Percentiles rank a stretch among this genome's conserved stretches.
These are phyloP conservation scores for Silene coronaria DNA, from an alignment of 179 eudicot species.

Conservation along the genomic window DNA sequence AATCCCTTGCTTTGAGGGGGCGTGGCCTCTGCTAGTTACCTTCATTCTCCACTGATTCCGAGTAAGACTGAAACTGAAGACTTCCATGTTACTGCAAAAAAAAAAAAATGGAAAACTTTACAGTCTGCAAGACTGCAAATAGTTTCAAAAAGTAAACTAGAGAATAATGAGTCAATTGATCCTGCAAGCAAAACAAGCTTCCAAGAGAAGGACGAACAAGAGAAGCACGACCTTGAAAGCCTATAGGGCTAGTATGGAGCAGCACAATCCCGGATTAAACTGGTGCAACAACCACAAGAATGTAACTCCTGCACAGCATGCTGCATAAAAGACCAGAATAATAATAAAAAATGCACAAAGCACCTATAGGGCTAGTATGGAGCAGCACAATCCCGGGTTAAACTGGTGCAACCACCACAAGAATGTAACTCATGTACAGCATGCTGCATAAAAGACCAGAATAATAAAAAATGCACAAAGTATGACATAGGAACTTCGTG, in stretches of 20 bases:
- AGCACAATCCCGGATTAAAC: neutral
- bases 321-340: neutral
- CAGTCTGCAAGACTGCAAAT: neutral
- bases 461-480: no score
- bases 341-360: neutral
- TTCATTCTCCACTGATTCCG: neutral
- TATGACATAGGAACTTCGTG: neutral
- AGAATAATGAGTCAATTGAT: neutral
- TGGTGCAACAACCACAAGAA: neutral
- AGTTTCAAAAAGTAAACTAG: neutral
- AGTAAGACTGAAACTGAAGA: neutral
- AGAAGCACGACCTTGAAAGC: no score
- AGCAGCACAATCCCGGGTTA: neutral
- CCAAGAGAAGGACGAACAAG: no score
- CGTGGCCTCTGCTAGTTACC: no score
- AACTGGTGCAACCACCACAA: neutral
- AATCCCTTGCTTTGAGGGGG: no score
- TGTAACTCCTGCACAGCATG: neutral
- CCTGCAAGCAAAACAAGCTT: neutral
- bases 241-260: no score
- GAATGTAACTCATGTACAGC: neutral
- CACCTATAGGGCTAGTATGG: no score
- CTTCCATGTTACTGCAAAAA: neutral
- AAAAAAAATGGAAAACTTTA: no score
- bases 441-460: neutral